Evolutionary conservation across 352 stramenopile genomes (phyloP).

Genomic region (Pythium myriotylum): DNA sequence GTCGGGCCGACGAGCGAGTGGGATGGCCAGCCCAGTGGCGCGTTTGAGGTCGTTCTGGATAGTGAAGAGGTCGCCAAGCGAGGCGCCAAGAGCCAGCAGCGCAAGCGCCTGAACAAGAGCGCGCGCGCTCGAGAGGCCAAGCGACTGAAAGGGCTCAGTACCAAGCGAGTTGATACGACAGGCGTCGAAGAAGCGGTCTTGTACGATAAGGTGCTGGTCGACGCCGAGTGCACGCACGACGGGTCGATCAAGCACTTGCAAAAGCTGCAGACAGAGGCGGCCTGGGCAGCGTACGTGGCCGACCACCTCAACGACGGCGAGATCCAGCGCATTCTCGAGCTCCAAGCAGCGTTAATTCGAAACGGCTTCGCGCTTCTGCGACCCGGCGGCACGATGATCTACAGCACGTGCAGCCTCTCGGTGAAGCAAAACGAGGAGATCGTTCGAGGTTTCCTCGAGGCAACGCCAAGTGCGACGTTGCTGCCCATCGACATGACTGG

Average conservation of each 20-base stretch:
- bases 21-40: slow-evolving; percentile 27
- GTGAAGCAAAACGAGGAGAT: slow-evolving; percentile 93
- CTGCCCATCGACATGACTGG: slow-evolving; percentile 39
- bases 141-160: slow-evolving; percentile 25
- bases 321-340: slow-evolving; percentile 56
- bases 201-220: slow-evolving; percentile 95
- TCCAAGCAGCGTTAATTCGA: slow-evolving; percentile 62
- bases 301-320: slow-evolving; percentile 62
- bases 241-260: slow-evolving; percentile 91
- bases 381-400: slow-evolving; percentile 90
- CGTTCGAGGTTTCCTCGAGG: slow-evolving; percentile 79
- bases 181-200: slow-evolving; percentile 15
- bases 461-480: slow-evolving; percentile 39
- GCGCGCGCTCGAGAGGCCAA: slow-evolving; percentile 62
- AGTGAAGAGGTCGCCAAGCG: slow-evolving; percentile 58
- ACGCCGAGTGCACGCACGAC: slow-evolving; percentile 96
- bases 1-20: slow-evolving; percentile 58
- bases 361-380: slow-evolving; percentile 91
- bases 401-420: slow-evolving; percentile 95
- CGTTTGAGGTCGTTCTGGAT: slow-evolving; percentile 64
- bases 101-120: slow-evolving; percentile 94
- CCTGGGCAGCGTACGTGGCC: slow-evolving; percentile 79
- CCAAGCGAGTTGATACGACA: neutral
- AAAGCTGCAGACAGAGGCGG: slow-evolving; percentile 61
- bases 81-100: slow-evolving; percentile 44